Base-by-base conservation (phyloP, 2,329 filamentous ascomycete genomes). In the Trichoderma breve region DNA sequence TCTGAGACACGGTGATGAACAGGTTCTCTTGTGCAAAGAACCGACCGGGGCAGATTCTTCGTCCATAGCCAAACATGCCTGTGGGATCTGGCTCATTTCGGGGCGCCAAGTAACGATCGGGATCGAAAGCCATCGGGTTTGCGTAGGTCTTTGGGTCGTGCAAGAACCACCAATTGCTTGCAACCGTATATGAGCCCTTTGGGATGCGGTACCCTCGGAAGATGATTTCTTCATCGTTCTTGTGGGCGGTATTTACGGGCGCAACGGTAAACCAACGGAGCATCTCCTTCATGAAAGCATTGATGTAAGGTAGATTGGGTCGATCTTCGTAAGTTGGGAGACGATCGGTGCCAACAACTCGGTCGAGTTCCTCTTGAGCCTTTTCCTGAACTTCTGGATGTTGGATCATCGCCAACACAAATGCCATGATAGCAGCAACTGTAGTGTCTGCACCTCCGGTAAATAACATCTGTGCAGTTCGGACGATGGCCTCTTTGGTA, bases 1-100 rank as follows among this genome's bases (percentile, higher is more conserved):
- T 76, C 43, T 84, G 83, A 0, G 81, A 83, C 6, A 82, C 73
- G 1, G 72, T 81, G 30, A 43, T 67, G 67, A 80, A 83, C 2
- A 82, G 32, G 15, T 75, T 77, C 2, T 77, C 70, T 12, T 79
- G 76, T 0, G 80, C 81, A 1, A 83, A 71, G 28, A 78, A 75
- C 1, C 77, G 76, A 0, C 82, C 82, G 0, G 81, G 78, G 60
- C 81, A 83, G 18, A 80, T 76, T 39, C 82, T 76, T 0, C 81
- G 78, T 2, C 82, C 82, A 32, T 79, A 82, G 0, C 81, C 81
- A 60, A 82, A 83, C 3, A 73, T 47, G 3, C 71, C 28, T n/a
- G 34, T 6, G 32, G 57, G 39, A 34, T 72, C 57, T 15, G 43
- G 57, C 43, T 72, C 70, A 15, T 63, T 69, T 9, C 64, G 57